Percentiles rank a stretch among this genome's conserved stretches.
phyloP scores from a whole-genome alignment of 345 rosid species.

The Populus tremula region DNA sequence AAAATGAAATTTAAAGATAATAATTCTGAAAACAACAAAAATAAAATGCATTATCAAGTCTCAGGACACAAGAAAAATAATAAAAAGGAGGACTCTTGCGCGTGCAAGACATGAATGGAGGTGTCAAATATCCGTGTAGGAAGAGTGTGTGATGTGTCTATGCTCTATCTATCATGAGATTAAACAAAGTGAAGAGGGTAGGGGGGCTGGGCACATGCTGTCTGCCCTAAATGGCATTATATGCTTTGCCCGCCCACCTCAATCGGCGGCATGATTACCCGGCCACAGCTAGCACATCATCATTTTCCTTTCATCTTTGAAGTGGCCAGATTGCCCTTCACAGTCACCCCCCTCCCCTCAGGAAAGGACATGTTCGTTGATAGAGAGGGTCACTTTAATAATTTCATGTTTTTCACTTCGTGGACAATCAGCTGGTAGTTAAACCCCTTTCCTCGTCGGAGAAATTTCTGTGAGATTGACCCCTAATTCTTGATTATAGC shows the following conservation, averaged over 20 bases:
- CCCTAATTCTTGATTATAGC: background rate
- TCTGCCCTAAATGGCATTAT: slow-evolving; percentile 19
- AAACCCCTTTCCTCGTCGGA: background rate
- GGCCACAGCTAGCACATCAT: background rate
- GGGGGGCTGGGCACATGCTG: slow-evolving; percentile 17
- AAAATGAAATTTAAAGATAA: too few species aligned
- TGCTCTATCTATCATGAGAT: background rate
- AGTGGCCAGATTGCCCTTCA: background rate
- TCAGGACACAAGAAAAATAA: too few species aligned
- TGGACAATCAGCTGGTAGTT: background rate
- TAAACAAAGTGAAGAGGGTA: slow-evolving; percentile 7
- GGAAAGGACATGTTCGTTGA: background rate
- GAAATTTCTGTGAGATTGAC: background rate
- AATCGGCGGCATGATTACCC: slow-evolving; percentile 42
- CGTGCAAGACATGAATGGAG: background rate
- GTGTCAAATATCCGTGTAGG: background rate
- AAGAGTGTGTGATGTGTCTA: background rate
- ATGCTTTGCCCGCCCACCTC: slow-evolving; percentile 33
- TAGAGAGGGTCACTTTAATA: background rate
- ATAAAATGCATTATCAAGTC: too few species aligned
- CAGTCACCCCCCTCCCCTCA: background rate
- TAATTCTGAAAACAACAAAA: too few species aligned
- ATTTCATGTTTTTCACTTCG: background rate
- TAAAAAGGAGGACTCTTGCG: background rate
- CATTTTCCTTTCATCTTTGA: background rate